Evolutionary conservation across 352 stramenopile species (phyloP).

Genomic region (Phytophthora crassamura): DNA sequence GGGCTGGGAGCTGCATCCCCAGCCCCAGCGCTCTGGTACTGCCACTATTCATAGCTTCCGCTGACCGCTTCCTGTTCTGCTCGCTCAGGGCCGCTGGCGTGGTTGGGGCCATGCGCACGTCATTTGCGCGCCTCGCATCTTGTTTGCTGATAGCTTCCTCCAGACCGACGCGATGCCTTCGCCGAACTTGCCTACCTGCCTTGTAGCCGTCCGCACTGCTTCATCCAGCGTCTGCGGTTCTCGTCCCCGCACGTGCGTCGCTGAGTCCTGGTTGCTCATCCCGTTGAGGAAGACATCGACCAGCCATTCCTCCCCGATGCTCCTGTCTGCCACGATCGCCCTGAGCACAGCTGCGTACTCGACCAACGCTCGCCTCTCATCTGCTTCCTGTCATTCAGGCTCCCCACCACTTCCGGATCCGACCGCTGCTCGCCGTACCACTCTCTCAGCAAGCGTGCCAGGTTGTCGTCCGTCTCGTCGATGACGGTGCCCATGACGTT

Average conservation of each 20-base stretch:
- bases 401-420: conserved; percentile 1
- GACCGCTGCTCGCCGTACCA: neutral
- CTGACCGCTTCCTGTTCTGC: too few species aligned
- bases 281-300: conserved; percentile 1
- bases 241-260: neutral
- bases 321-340: neutral
- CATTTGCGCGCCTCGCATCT: neutral
- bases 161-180: neutral
- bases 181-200: neutral
- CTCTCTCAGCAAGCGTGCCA: neutral
- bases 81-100: too few species aligned
- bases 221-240: neutral
- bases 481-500: neutral
- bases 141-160: neutral
- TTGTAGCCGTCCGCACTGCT: neutral
- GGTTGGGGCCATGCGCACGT: too few species aligned
- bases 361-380: neutral
- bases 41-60: too few species aligned
- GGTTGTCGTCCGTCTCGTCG: neutral
- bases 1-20: too few species aligned
- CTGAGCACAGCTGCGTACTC: conserved; percentile 1
- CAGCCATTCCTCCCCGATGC: neutral
- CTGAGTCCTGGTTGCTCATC: neutral
- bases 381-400: neutral
- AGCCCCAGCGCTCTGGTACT: too few species aligned